Percentiles rank a stretch among this genome's conserved stretches.
Evolutionary conservation across 176 grass and related monocot genomes (phyloP).

Genomic region (Phragmites australis): DNA sequence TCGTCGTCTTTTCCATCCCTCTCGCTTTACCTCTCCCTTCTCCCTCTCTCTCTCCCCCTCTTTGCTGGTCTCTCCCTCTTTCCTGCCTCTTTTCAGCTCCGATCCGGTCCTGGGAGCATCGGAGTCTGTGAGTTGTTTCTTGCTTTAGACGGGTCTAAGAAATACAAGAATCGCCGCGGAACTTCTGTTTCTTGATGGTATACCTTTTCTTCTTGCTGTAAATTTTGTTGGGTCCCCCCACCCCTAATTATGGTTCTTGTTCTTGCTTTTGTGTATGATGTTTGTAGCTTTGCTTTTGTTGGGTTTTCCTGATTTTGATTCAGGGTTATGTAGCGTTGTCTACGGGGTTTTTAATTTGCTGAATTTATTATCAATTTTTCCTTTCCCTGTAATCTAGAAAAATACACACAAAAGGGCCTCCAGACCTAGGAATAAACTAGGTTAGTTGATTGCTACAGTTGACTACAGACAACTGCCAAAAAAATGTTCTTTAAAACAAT

Average conservation of each 20-base stretch:
- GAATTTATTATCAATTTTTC: background rate
- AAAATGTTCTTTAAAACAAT: background rate
- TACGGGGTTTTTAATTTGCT: background rate
- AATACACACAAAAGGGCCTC: background rate
- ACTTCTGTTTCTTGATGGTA: conserved; percentile 37
- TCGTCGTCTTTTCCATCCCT: background rate
- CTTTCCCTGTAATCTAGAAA: too few relatives aligned
- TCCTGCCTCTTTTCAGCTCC: background rate
- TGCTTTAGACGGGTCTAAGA: background rate
- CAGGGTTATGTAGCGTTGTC: background rate
- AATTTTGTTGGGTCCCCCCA: background rate
- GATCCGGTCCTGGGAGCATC: background rate
- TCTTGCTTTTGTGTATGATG: background rate
- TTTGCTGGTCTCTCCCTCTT: background rate
- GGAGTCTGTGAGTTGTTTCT: background rate
- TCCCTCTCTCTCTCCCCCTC: background rate
- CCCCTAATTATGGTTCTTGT: background rate
- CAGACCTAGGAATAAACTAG: background rate
- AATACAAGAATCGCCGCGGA: background rate
- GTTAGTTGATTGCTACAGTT: background rate
- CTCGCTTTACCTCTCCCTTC: background rate
- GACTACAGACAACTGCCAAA: background rate
- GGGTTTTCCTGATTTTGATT: background rate
- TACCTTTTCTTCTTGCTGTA: background rate
- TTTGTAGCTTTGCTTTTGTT: background rate